These are phyloP conservation scores for Agaricus bisporus DNA, from an alignment of 768 basidiomycete genomes.

Conservation along the genomic window DNA sequence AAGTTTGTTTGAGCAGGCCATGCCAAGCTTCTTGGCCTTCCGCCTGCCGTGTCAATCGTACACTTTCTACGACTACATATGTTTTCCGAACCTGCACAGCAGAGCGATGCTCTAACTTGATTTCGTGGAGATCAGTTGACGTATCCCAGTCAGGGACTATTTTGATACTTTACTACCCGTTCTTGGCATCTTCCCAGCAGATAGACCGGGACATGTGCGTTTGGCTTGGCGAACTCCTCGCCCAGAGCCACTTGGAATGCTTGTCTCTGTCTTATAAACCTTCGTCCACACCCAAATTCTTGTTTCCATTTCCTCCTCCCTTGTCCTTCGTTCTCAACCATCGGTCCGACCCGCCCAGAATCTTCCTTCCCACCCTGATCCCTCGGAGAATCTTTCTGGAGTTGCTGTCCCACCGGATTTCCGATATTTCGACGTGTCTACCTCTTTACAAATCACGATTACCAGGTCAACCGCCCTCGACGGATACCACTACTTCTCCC, in stretches of 20 bases:
- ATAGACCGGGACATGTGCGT: slow-evolving; percentile 9
- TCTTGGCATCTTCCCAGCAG: slow-evolving; percentile 12
- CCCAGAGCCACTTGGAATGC: slow-evolving; percentile 11
- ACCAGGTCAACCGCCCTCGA: too few species aligned
- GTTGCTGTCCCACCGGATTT: too few species aligned
- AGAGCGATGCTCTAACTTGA: not conserved
- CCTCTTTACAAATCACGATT: too few species aligned
- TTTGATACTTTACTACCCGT: not conserved
- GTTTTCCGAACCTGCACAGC: not conserved
- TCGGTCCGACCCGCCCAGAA: not conserved
- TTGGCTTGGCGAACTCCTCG: slow-evolving; percentile 8
- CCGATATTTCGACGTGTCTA: too few species aligned
- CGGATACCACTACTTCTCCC: too few species aligned
- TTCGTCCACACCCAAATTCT: not conserved
- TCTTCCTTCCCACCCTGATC: not conserved
- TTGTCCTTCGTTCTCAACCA: not conserved
- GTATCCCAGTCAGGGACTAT: too few species aligned
- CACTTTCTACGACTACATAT: not conserved
- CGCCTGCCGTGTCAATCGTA: not conserved
- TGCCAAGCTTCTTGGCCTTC: too few species aligned
- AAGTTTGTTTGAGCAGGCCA: too few species aligned
- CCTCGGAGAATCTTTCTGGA: not conserved
- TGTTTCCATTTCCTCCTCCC: not conserved
- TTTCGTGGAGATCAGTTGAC: not conserved
- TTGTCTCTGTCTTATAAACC: slow-evolving; percentile 7